Percentiles rank a stretch among this genome's conserved stretches.
Conservation (phyloP, 345 rosid genomes). For the Sonneratia caseolaris region DNA sequence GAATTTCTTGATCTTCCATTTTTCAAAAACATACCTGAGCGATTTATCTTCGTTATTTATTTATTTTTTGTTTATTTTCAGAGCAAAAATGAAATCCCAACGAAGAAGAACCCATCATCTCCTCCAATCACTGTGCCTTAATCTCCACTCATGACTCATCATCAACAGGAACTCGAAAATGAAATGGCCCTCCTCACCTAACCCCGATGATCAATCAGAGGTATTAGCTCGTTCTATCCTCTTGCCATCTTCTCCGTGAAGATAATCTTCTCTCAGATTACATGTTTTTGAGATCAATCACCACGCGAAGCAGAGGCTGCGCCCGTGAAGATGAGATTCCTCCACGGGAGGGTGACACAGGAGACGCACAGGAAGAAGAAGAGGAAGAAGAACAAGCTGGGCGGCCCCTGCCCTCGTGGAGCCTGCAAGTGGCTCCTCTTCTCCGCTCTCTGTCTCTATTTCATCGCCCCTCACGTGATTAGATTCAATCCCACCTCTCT, state of each 20-base stretch:
- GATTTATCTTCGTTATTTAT: too few species aligned
- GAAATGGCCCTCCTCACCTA: slow-evolving; percentile 46
- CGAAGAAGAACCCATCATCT: slow-evolving; percentile 25
- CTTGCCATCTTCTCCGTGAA: background rate
- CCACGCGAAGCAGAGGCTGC: background rate
- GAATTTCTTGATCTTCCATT: too few species aligned
- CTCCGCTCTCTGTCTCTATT: slow-evolving; percentile 60
- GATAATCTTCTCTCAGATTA: background rate
- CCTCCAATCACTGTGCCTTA: slow-evolving; percentile 34
- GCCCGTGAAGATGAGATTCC: slow-evolving; percentile 23
- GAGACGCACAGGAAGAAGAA: slow-evolving; percentile 24
- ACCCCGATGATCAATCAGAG: background rate
- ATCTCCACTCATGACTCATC: slow-evolving; percentile 22
- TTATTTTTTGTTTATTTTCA: too few species aligned
- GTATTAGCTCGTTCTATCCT: background rate
- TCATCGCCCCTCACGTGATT: slow-evolving; percentile 57
- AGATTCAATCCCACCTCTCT: slow-evolving; percentile 36
- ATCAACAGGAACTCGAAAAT: slow-evolving; percentile 28
- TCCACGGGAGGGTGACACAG: slow-evolving; percentile 41
- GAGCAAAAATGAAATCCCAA: slow-evolving; percentile 25
- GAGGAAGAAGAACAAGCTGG: background rate
- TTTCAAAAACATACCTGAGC: too few species aligned
- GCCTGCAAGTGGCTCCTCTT: slow-evolving; percentile 84
- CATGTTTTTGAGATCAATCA: background rate
- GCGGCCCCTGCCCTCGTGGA: slow-evolving; percentile 25